phyloP scores from a whole-genome alignment of 352 stramenopile genomes.

The Peronospora tabacina region DNA sequence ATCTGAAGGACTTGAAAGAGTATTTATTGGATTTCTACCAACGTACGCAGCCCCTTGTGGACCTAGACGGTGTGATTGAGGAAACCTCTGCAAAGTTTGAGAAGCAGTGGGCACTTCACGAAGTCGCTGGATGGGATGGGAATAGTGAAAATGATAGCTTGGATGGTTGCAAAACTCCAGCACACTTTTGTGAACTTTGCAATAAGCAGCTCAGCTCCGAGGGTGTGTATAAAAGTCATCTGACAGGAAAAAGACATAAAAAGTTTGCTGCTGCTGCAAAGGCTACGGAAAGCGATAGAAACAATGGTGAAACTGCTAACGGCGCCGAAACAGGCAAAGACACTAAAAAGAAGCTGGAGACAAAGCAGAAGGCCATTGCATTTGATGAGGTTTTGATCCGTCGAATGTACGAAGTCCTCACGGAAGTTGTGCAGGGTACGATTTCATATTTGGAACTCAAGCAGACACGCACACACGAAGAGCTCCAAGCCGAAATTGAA shows the following conservation, averaged over 20 bases:
- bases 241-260: slow-evolving; percentile 78
- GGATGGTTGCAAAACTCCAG: slow-evolving; percentile 7
- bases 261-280: slow-evolving; percentile 39
- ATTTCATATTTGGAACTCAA: slow-evolving; percentile 84
- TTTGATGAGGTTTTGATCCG: slow-evolving; percentile 70
- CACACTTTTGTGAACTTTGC: slow-evolving; percentile 54
- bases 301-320: slow-evolving; percentile 7
- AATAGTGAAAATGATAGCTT: slow-evolving; percentile 4
- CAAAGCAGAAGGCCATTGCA: slow-evolving; percentile 43
- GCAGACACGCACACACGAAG: slow-evolving; percentile 81
- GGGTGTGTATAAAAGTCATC: slow-evolving; percentile 62
- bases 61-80: slow-evolving; percentile 77
- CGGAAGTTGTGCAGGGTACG: slow-evolving; percentile 75
- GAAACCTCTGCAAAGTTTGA: slow-evolving; percentile 79
- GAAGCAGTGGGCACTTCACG: slow-evolving; percentile 64
- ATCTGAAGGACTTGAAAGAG: slow-evolving; percentile 62
- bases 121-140: slow-evolving; percentile 52
- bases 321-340: slow-evolving; percentile 2
- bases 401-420: slow-evolving; percentile 67
- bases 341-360: slow-evolving; percentile 12
- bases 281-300: slow-evolving; percentile 3
- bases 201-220: slow-evolving; percentile 69
- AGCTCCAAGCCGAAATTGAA: slow-evolving; percentile 77
- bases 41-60: slow-evolving; percentile 82
- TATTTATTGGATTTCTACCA: slow-evolving; percentile 86